phyloP scores from a whole-genome alignment of 495 filamentous ascomycete species.

The Penicillium macrosclerotiorum region DNA sequence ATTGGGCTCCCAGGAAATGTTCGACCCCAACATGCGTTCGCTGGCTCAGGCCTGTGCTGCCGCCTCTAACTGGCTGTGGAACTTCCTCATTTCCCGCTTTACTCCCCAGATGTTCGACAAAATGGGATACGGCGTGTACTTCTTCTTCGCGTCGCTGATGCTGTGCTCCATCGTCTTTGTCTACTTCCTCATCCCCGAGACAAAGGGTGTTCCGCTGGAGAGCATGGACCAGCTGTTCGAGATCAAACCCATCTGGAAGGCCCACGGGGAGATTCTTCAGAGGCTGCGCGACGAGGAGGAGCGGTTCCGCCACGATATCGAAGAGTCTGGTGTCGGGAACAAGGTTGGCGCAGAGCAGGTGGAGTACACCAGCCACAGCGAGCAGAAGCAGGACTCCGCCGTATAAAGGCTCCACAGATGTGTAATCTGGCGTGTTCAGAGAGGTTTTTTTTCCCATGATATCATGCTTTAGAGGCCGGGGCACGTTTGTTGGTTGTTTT shows the following conservation, averaged over 20 bases:
- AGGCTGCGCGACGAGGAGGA: constrained; percentile 35
- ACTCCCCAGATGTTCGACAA: constrained; percentile 71
- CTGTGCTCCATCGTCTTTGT: constrained; percentile 63
- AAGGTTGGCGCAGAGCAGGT: constrained; percentile 20
- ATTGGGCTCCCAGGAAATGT: constrained; percentile 45
- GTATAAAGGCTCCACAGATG: too few species aligned
- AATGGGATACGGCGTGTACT: constrained; percentile 71
- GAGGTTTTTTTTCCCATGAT: too few species aligned
- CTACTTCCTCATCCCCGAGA: constrained; percentile 67
- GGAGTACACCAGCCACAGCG: constrained; percentile 11
- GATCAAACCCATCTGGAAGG: constrained; percentile 51
- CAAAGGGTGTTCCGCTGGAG: constrained; percentile 53
- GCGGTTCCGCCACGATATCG: constrained; percentile 34
- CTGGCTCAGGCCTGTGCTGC: constrained; percentile 68
- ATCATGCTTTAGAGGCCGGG: too few species aligned
- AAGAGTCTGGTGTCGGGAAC: constrained; percentile 25
- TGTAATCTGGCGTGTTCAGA: background rate
- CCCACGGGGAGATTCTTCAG: constrained; percentile 39
- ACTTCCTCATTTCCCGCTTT: constrained; percentile 70
- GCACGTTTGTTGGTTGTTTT: too few species aligned
- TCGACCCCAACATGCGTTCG: constrained; percentile 58
- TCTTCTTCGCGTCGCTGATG: constrained; percentile 74
- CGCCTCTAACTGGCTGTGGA: constrained; percentile 72
- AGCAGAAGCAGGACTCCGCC: constrained; percentile 11
- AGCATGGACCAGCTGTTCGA: constrained; percentile 56